A percentile compares a stretch with the other conserved stretches of the same genome.
Evolutionary conservation across 148 eudicot species (phyloP).

Genomic region (Spergularia bocconei): DNA sequence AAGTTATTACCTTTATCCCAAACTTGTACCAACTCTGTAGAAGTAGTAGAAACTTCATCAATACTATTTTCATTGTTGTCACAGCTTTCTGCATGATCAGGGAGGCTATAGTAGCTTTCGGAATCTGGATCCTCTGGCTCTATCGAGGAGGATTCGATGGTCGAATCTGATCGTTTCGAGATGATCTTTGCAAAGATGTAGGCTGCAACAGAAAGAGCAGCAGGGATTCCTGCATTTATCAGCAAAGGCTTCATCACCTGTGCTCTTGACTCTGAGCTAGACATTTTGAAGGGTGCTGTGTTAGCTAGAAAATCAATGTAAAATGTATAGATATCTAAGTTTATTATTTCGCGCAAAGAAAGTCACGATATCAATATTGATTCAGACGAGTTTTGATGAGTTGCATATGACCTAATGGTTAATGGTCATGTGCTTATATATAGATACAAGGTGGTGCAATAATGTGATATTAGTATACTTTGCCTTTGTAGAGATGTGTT

Average conservation of each 20-base stretch:
- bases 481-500: constrained; percentile 32
- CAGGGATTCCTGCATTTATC: constrained; percentile 45
- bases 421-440: background rate
- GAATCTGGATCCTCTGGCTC: constrained; percentile 3
- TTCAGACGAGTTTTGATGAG: too few species aligned
- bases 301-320: constrained; percentile 4
- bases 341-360: background rate
- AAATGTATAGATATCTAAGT: background rate
- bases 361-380: too few species aligned
- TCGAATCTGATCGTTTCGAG: constrained; percentile 16
- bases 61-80: too few species aligned
- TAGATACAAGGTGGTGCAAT: background rate
- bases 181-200: constrained; percentile 30
- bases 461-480: constrained; percentile 31
- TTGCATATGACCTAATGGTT: too few species aligned
- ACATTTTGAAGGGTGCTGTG: constrained; percentile 20
- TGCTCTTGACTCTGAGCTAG: constrained; percentile 36
- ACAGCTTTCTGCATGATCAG: too few species aligned
- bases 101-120: constrained; percentile 26
- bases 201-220: constrained; percentile 45
- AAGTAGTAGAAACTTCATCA: background rate
- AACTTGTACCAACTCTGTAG: background rate
- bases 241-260: constrained; percentile 37
- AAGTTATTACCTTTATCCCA: constrained; percentile 7
- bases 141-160: background rate